These are phyloP conservation scores for Rhodotorula mucilaginosa DNA, from an alignment of 1,284 basidiomycete genomes.

Conservation along the genomic window DNA sequence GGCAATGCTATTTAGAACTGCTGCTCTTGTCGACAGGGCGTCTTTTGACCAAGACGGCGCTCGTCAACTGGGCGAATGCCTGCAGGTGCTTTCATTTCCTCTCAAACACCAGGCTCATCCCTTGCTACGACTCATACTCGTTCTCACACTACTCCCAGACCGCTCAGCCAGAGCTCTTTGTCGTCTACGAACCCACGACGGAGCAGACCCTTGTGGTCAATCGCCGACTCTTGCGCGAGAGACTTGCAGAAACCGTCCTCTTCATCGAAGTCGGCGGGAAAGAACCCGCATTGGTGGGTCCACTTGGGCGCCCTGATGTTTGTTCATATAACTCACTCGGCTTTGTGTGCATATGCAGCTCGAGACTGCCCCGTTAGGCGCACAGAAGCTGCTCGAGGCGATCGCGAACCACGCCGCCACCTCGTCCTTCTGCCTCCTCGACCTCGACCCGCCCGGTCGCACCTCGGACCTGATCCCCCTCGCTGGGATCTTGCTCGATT, in stretches of 20 bases:
- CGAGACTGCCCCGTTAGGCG: neutral
- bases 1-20: neutral
- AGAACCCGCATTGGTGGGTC: slow-evolving; percentile 3
- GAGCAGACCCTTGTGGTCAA: slow-evolving; percentile 18
- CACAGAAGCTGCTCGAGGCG: neutral
- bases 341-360: neutral
- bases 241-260: neutral
- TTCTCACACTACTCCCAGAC: neutral
- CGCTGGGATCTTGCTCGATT: slow-evolving; percentile 23
- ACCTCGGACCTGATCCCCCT: slow-evolving; percentile 7
- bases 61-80: neutral
- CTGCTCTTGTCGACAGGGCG: slow-evolving; percentile 12
- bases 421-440: neutral
- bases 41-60: neutral
- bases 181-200: neutral
- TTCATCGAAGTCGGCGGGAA: slow-evolving; percentile 14
- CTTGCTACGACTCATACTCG: too few relatives aligned
- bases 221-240: neutral
- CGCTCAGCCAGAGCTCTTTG: neutral
- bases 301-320: accelerated
- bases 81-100: neutral
- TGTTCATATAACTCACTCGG: accelerated
- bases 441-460: neutral
- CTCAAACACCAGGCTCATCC: neutral
- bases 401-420: neutral